Evolutionary conservation across 1,139 yeast genomes (phyloP).

Genomic region (Candida dubliniensis): DNA sequence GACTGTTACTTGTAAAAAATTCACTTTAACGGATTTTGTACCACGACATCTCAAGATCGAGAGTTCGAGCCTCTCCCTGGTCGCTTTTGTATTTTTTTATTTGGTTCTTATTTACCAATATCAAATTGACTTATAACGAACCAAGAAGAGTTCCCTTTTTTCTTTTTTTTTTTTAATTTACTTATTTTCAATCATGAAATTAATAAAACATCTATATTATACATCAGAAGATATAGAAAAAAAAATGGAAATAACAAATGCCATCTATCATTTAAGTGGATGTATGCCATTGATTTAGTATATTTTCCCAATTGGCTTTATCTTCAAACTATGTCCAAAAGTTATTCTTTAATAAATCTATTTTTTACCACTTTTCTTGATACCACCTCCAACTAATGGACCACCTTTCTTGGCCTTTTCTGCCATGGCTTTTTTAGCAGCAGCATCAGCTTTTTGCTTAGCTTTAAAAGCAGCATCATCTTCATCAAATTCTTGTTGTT

Average conservation of each 20-base stretch:
- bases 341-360: slow-evolving; percentile 21
- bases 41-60: slow-evolving; percentile 8
- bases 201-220: too few relatives aligned
- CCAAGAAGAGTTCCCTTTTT: too few relatives aligned
- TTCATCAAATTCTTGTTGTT: slow-evolving; percentile 71
- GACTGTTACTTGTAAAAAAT: slow-evolving; percentile 7
- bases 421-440: slow-evolving; percentile 88
- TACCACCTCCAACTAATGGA: slow-evolving; percentile 90
- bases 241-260: too few relatives aligned
- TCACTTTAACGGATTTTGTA: too few relatives aligned
- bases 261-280: too few relatives aligned
- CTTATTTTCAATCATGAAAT: too few relatives aligned
- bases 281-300: too few relatives aligned
- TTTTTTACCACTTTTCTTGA: slow-evolving; percentile 83
- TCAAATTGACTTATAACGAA: neutral
- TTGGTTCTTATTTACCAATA: neutral
- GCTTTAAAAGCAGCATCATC: slow-evolving; percentile 89
- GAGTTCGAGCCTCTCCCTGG: slow-evolving; percentile 11
- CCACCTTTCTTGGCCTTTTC: slow-evolving; percentile 87
- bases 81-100: slow-evolving; percentile 4
- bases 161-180: neutral
- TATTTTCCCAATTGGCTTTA: too few relatives aligned
- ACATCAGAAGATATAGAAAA: too few relatives aligned
- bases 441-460: slow-evolving; percentile 92
- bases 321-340: too few relatives aligned